phyloP scores from a whole-genome alignment of 106 monocot genomes.

The Dactylorhiza incarnata region DNA sequence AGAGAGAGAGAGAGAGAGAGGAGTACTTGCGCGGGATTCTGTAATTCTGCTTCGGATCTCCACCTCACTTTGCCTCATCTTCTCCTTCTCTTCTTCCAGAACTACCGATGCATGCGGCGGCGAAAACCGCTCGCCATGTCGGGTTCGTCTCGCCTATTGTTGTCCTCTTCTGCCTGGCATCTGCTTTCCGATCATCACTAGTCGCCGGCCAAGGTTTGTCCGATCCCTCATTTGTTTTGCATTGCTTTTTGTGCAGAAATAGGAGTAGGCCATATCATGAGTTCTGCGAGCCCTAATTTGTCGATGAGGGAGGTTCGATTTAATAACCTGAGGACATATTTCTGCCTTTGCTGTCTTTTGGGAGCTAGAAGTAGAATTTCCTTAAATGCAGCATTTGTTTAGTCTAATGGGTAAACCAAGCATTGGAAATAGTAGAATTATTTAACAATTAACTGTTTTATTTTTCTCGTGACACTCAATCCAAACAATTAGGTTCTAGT shows the following conservation, averaged over 20 bases:
- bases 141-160: neutral
- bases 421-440: too few species aligned
- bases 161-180: neutral
- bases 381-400: too few species aligned
- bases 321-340: too few species aligned
- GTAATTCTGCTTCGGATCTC: neutral
- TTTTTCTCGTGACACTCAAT: neutral
- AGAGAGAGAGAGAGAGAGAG: neutral
- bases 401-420: too few species aligned
- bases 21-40: neutral
- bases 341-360: too few species aligned
- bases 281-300: neutral
- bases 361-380: too few species aligned
- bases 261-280: neutral
- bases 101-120: neutral
- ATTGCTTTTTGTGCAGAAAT: neutral
- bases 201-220: slow-evolving; percentile 5
- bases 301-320: neutral
- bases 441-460: too few species aligned
- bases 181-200: slow-evolving; percentile 1
- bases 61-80: neutral
- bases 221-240: neutral
- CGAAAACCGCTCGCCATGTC: neutral
- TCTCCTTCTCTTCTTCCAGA: neutral
- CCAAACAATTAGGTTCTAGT: neutral